Percentiles rank a stretch among this genome's conserved stretches.
Evolutionary conservation across 139 green algal genomes (phyloP).

Genomic region (Pseudopediastrum boryanum): DNA sequence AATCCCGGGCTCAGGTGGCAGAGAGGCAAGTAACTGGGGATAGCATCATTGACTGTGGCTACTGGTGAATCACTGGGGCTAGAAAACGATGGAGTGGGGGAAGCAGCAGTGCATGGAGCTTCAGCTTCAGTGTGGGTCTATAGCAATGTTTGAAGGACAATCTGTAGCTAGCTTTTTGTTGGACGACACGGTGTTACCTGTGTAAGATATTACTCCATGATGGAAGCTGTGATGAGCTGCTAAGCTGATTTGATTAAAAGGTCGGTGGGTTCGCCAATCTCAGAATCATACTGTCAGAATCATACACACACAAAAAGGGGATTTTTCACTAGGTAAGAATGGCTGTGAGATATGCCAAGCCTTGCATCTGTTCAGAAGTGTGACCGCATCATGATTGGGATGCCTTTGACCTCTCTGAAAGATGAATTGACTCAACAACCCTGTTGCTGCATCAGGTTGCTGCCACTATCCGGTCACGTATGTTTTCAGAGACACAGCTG

Average conservation of each 20-base stretch:
- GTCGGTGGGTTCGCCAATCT: neutral
- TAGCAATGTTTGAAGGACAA: too few relatives aligned
- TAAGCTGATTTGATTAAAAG: too few relatives aligned
- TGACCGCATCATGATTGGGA: neutral
- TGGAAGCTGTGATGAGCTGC: too few relatives aligned
- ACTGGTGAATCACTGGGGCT: neutral
- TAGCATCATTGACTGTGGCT: neutral
- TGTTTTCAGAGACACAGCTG: constrained; percentile 60
- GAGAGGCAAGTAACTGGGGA: neutral
- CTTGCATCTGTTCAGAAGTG: neutral
- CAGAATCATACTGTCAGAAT: neutral
- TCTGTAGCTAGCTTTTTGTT: too few relatives aligned
- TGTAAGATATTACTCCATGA: too few relatives aligned
- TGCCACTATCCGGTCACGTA: constrained; percentile 50
- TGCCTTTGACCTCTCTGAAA: neutral
- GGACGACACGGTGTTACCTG: too few relatives aligned
- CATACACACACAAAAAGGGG: neutral
- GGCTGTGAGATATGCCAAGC: neutral
- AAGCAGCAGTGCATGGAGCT: too few relatives aligned
- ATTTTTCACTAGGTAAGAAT: neutral
- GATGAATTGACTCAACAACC: neutral
- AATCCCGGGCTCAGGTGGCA: neutral
- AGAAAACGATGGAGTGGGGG: too few relatives aligned
- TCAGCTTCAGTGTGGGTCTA: too few relatives aligned
- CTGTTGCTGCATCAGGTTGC: constrained; percentile 56